Percentiles rank a stretch among this genome's conserved stretches.
Evolutionary conservation across 257 asterid genomes (phyloP).

Genomic region (Salvia hispanica): DNA sequence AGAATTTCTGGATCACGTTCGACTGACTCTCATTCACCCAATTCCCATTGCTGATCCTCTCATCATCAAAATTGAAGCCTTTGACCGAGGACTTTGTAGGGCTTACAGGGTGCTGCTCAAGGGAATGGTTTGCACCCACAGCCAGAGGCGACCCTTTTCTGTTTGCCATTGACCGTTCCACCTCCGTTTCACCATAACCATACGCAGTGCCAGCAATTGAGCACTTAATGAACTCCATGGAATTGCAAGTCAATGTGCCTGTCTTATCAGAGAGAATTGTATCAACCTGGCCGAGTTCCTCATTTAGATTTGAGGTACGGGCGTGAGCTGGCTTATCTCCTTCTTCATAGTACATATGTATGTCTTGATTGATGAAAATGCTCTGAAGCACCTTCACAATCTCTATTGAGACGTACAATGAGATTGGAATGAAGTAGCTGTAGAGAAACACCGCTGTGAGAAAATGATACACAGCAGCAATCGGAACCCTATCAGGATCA

Average conservation of each 20-base stretch:
- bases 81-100: slow-evolving; percentile 52
- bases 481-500: slow-evolving; percentile 68
- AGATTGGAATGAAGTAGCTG: slow-evolving; percentile 77
- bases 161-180: slow-evolving; percentile 81
- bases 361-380: slow-evolving; percentile 73
- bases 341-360: slow-evolving; percentile 84
- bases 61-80: slow-evolving; percentile 87
- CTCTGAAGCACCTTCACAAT: slow-evolving; percentile 24
- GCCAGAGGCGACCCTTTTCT: slow-evolving; percentile 67
- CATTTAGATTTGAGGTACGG: slow-evolving; percentile 86
- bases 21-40: slow-evolving; percentile 77
- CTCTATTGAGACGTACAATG: slow-evolving; percentile 72
- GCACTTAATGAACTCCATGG: slow-evolving; percentile 95
- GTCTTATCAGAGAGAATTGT: slow-evolving; percentile 94
- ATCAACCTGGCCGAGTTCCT: slow-evolving; percentile 87
- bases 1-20: no score
- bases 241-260: slow-evolving; percentile 86
- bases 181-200: slow-evolving; percentile 82
- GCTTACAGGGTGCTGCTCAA: slow-evolving; percentile 34
- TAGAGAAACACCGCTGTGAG: slow-evolving; percentile 79
- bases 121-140: slow-evolving; percentile 38
- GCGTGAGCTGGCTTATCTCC: slow-evolving; percentile 88
- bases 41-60: slow-evolving; percentile 59
- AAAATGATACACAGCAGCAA: slow-evolving; percentile 74
- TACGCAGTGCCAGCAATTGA: slow-evolving; percentile 86